These are phyloP conservation scores for Vaccinium corymbosum DNA, from an alignment of 148 eudicot species.

Conservation along the genomic window DNA sequence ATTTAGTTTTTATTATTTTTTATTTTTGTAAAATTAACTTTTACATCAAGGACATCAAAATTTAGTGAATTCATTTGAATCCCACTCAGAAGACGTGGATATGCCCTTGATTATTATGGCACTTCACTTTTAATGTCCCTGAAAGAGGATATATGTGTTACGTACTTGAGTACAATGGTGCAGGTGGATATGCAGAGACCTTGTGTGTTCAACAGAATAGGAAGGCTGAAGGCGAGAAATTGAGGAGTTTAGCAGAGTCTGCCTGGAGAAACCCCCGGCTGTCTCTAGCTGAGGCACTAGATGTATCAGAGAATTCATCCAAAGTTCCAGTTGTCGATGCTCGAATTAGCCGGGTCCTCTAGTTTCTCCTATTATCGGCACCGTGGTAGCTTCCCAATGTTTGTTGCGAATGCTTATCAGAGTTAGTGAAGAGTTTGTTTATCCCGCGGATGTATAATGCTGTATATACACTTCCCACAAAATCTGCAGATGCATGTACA, in stretches of 20 bases:
- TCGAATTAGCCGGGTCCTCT: conserved; percentile 66
- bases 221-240: conserved; percentile 67
- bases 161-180: conserved; percentile 14
- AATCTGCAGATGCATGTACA: conserved; percentile 12
- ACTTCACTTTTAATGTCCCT: neutral
- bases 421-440: neutral
- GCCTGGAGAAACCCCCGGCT: conserved; percentile 75
- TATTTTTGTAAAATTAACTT: neutral
- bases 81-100: neutral
- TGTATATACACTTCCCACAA: conserved; percentile 1
- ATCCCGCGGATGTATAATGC: neutral
- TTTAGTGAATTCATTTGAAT: neutral
- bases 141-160: neutral
- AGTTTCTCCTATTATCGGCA: conserved; percentile 12
- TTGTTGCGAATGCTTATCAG: neutral
- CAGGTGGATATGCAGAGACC: conserved; percentile 86
- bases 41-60: neutral
- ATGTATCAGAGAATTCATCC: conserved; percentile 52
- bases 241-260: conserved; percentile 82
- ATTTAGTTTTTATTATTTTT: neutral
- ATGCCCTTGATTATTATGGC: neutral
- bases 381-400: neutral
- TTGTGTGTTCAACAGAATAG: conserved; percentile 72
- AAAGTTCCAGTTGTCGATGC: conserved; percentile 71
- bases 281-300: conserved; percentile 78